Conservation (phyloP, 2,329 filamentous ascomycete species). For the Aphanoascus verrucosus region DNA sequence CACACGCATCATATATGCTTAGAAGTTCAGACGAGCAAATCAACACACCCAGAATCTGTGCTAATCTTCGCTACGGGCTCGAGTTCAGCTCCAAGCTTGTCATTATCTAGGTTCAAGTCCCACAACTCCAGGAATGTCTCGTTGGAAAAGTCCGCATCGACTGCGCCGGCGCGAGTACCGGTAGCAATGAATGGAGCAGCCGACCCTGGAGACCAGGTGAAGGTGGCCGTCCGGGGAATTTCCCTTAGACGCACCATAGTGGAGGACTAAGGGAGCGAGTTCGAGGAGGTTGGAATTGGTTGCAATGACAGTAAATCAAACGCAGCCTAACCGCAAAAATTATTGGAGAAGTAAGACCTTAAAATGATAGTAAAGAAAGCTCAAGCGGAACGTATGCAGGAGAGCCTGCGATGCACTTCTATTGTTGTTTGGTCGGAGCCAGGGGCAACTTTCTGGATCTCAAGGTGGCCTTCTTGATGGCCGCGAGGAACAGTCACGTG, state of each 20-base stretch:
- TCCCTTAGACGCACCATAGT: slow-evolving; percentile 92
- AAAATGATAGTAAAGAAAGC: background rate
- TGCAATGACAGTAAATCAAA: background rate
- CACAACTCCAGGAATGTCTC: slow-evolving; percentile 94
- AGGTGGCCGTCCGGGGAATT: slow-evolving; percentile 91
- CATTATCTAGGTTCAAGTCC: slow-evolving; percentile 76
- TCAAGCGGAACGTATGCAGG: background rate
- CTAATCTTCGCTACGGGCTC: slow-evolving; percentile 72
- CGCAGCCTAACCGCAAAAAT: background rate
- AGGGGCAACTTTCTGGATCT: slow-evolving; percentile 9
- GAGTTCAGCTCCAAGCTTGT: slow-evolving; percentile 67
- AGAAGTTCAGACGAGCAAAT: background rate
- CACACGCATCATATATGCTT: background rate
- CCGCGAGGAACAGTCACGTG: background rate
- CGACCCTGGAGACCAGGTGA: slow-evolving; percentile 85
- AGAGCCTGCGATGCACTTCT: slow-evolving; percentile 2
- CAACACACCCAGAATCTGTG: slow-evolving; percentile 72
- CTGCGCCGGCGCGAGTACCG: slow-evolving; percentile 85
- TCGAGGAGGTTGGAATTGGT: background rate
- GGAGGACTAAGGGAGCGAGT: slow-evolving; percentile 12
- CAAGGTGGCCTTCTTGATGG: slow-evolving; percentile 12
- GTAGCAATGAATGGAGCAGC: slow-evolving; percentile 76
- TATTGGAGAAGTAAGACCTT: background rate
- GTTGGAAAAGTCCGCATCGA: slow-evolving; percentile 94
- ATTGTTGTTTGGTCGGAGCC: slow-evolving; percentile 6